Base-by-base conservation (phyloP, 768 basidiomycete species). In the Podaxis sp. region DNA sequence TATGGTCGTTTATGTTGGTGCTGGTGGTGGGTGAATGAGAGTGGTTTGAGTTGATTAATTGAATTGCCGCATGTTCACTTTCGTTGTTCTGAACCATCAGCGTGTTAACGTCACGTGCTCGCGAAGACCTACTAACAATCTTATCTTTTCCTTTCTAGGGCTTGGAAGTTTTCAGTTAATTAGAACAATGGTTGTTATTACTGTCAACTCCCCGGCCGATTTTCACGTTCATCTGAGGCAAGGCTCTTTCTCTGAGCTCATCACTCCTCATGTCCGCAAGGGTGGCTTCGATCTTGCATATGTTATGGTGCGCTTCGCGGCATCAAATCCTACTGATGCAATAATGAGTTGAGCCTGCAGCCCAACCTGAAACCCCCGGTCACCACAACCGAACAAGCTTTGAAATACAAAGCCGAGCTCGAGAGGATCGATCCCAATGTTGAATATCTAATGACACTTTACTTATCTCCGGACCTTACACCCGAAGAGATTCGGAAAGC, bases 181-280 rank as follows among this genome's bases (percentile, higher is more conserved):
- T 44, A 55, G 37, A 27, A 55, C 50, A 42, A 77, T 79, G 74
- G 74, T 75, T 44, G 75, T 87, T 32, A 32, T 32, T 64, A 69
- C 77, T 11, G 71, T 89, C 42, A 63, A 74, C 13, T 84, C 90
- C 1, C 92, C 93, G 14, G 89, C 91, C 35, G 93, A 95, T 77
- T 96, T 97, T 70, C 97, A 99, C 77, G 95, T 98, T 65, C 96
- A 99, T 73, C 86, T 99, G 28, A 86, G 97, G 44, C 93, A 98
- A 71, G 94, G 91, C 28, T 74, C 83, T 35, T 76, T 99, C 64
- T 88, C 89, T 25, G 76, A 83, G 57, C 82, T 98, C 13, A 94
- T 98, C 38, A 87, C 88, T 4, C 93, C 94, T 14, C 94, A 98
- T 77, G 91, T 99, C 55, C 81, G 85, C 36, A 76, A 86, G 71